Evolutionary conservation across 768 basidiomycete genomes (phyloP), one percentile per base, ranked within the genome.

Genomic region (Gautieria morchelliformis): DNA sequence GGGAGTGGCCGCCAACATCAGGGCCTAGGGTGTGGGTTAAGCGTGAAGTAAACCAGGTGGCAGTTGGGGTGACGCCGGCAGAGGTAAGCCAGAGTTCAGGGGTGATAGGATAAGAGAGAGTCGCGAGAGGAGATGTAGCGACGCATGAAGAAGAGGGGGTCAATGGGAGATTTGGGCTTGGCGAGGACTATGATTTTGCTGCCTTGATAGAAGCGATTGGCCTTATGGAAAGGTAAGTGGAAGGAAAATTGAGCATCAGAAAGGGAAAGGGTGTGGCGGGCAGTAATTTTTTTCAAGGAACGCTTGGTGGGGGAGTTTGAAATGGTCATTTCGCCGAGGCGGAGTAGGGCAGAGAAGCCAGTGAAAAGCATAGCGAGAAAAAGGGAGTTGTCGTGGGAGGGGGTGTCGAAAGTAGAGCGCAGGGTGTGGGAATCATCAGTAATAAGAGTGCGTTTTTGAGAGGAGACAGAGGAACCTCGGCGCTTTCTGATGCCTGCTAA

Each of bases 241-340:
- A 58, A 75, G 75, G 0, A 45, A 19, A 0, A n/a, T n/a, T n/a
- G n/a, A n/a, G n/a, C n/a, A n/a, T n/a, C n/a, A 74, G 74, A 0
- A 77, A 62, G 12, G 63, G 32, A 49, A 69, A 74, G 0, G 12
- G 64, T 59, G 11, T 50, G n/a, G 0, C 67, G 60, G 6, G 17
- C 19, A 3, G 64, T 60, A 6, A 66, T 6, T 51, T 71, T 72
- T 1, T 59, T 57, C 5, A 19, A 58, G 24, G 60, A 32, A 1
- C 61, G 63, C 1, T 62, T 47, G 1, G 35, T n/a, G 0, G 5
- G 0, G 11, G 63, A 52, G 40, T 71, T 66, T 0, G 64, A 56
- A 40, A 47, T 51, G 14, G 60, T 59, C 1, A 72, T 62, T 50
- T 72, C 69, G 8, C 66, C 70, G 0, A 71, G 61, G 1, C 68